Percentiles rank a stretch among this genome's conserved stretches.
Evolutionary conservation across 148 eudicot species (phyloP).

Genomic region (Pharnaceum exiguum): DNA sequence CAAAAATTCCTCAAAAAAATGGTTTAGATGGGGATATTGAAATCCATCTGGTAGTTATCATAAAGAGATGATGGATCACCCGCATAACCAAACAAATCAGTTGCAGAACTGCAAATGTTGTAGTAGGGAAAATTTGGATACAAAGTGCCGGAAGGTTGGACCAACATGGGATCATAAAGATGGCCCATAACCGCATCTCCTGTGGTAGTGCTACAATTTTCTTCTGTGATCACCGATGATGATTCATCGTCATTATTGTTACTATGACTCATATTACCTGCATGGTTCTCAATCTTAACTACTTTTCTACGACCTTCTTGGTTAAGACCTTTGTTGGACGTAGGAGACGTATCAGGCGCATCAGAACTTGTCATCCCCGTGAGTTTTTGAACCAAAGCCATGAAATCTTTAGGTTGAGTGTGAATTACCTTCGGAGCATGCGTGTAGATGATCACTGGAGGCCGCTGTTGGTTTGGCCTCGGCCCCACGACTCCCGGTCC

Average conservation of each 20-base stretch:
- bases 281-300: neutral
- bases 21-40: conserved; percentile 8
- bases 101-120: neutral
- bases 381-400: conserved; percentile 73
- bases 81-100: conserved; percentile 1
- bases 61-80: conserved; percentile 9
- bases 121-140: conserved; percentile 3
- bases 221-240: conserved; percentile 36
- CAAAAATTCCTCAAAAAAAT: too few species aligned
- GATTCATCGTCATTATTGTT: conserved; percentile 27
- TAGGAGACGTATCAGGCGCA: neutral
- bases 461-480: conserved; percentile 24
- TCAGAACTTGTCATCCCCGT: conserved; percentile 40
- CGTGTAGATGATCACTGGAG: conserved; percentile 70
- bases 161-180: conserved; percentile 15
- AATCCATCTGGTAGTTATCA: conserved; percentile 27
- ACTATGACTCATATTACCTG: neutral
- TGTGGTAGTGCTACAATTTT: conserved; percentile 24
- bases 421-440: conserved; percentile 65
- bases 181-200: conserved; percentile 18
- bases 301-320: neutral
- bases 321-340: neutral
- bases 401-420: conserved; percentile 58
- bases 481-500: neutral
- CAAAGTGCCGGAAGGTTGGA: neutral